Evolutionary conservation across 2,329 filamentous ascomycete species (phyloP).

Genomic region (Diplocarpon rosae): DNA sequence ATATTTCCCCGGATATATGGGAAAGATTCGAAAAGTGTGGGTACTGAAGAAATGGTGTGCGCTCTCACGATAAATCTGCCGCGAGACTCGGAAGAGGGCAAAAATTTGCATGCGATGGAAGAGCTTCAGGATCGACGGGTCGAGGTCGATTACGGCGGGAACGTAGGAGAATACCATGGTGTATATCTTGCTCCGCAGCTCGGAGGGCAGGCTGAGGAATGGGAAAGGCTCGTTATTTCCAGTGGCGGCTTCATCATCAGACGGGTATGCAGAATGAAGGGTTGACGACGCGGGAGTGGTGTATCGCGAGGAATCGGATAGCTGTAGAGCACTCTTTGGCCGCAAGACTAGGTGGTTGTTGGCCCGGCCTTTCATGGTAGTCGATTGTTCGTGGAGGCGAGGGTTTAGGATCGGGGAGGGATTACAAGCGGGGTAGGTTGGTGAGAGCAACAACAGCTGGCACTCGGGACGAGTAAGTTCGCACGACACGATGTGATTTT

Average conservation of each 20-base stretch:
- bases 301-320: not conserved
- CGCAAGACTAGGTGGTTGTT: conserved; percentile 3
- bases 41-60: conserved; percentile 55
- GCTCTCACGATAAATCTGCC: conserved; percentile 50
- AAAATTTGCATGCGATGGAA: conserved; percentile 44
- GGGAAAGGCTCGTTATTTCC: conserved; percentile 36
- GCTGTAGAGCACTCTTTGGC: not conserved
- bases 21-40: conserved; percentile 55
- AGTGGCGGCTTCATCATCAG: conserved; percentile 13
- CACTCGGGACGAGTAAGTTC: too few species aligned
- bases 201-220: conserved; percentile 57
- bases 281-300: conserved; percentile 8
- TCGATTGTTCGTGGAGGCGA: not conserved
- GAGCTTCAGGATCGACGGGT: conserved; percentile 52
- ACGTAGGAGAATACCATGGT: conserved; percentile 45
- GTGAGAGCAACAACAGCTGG: not conserved
- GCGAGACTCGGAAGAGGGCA: conserved; percentile 48
- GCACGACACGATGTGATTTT: too few species aligned
- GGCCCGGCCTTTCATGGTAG: conserved; percentile 4
- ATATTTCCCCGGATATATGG: conserved; percentile 50
- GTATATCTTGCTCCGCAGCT: conserved; percentile 61
- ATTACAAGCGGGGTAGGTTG: not conserved
- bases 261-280: conserved; percentile 18
- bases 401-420: not conserved
- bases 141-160: conserved; percentile 51